Percentiles rank a stretch among this genome's conserved stretches.
phyloP scores from a whole-genome alignment of 2,329 filamentous ascomycete genomes.

The Trichophyton equinum region DNA sequence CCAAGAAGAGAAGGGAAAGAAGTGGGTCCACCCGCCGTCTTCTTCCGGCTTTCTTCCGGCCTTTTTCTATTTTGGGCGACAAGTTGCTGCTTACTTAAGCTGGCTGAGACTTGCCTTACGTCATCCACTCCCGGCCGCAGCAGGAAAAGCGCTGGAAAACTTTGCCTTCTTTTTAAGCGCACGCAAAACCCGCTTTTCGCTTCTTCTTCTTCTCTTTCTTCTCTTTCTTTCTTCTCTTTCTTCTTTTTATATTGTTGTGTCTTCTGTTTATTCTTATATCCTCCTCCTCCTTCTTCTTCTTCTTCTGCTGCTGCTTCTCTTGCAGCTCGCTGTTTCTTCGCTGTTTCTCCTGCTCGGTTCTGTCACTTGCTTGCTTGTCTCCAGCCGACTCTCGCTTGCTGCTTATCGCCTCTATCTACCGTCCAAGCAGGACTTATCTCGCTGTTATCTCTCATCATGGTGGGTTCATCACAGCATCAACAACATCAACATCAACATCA shows the following conservation, averaged over 20 bases:
- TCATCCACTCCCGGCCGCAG: not conserved
- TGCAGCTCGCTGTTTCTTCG: no score
- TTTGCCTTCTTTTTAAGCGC: not conserved
- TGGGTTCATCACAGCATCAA: not conserved
- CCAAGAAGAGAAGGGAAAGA: no score
- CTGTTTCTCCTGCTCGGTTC: not conserved
- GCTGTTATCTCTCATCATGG: constrained; percentile 1
- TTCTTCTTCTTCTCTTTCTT: not conserved
- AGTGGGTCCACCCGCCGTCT: not conserved
- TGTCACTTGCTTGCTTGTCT: not conserved
- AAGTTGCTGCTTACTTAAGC: not conserved
- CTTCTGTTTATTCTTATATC: no score
- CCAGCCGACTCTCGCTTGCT: not conserved
- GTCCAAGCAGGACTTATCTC: not conserved
- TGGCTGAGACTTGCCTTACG: not conserved
- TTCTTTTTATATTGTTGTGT: no score
- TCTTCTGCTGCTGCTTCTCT: no score
- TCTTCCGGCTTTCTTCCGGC: not conserved
- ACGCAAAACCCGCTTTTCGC: not conserved
- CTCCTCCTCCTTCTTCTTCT: no score
- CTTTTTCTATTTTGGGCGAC: not conserved
- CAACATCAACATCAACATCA: no score
- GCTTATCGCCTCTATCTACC: not conserved
- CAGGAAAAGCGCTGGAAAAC: not conserved
- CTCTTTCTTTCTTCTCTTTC: not conserved